Percentiles rank a stretch among this genome's conserved stretches.
These are phyloP conservation scores for Pleurozium schreberi DNA, from an alignment of 225 moss, liverwort and hornwort genomes.

Conservation along the genomic window DNA sequence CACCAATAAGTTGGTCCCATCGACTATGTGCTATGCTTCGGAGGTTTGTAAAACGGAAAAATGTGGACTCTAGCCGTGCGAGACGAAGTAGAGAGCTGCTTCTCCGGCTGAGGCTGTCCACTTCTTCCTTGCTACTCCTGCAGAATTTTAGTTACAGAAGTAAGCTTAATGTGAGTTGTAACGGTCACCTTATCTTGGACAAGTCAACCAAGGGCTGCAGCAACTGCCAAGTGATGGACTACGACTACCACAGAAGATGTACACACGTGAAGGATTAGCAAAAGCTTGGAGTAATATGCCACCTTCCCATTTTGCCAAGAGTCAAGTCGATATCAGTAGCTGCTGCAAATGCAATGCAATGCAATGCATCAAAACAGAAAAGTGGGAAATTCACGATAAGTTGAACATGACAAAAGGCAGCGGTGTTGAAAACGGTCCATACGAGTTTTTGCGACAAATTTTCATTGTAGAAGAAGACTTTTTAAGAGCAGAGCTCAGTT, in stretches of 20 bases:
- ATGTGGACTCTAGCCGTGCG: background rate
- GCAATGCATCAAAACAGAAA: background rate
- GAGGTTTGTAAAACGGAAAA: background rate
- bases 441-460: background rate
- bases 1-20: background rate
- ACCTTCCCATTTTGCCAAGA: background rate
- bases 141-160: background rate
- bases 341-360: background rate
- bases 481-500: background rate
- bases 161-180: no score
- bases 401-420: background rate
- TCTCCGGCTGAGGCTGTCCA: background rate
- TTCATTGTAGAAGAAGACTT: background rate
- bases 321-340: background rate
- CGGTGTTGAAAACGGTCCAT: background rate
- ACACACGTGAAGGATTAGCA: background rate
- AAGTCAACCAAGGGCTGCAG: background rate
- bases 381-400: background rate
- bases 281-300: background rate
- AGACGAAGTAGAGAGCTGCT: background rate
- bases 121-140: background rate
- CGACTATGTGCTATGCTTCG: background rate
- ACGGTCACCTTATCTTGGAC: background rate
- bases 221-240: background rate
- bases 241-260: background rate